Base-by-base conservation (phyloP, 306 rosid genomes). In the Quercus cerris region DNA sequence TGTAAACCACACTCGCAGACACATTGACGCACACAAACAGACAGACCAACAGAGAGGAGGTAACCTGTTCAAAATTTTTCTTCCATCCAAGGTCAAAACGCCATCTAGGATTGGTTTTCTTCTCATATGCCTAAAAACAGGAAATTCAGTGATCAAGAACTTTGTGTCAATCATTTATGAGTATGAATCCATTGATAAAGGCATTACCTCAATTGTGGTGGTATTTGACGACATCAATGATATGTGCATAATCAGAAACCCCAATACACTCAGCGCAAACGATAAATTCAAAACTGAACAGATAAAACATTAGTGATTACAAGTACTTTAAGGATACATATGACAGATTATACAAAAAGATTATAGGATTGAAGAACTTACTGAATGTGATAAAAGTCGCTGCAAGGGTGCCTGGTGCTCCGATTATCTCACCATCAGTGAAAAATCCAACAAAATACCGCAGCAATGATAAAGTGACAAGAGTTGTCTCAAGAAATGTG, bases 161-260 rank as follows among this genome's bases (percentile, higher is more conserved):
- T 12, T 71, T 23, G 64, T 52, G 77, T 56, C 46, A 70, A 55
- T 63, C 55, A 62, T 54, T 59, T 35, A 67, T 19, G 31, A 80
- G 56, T 78, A 28, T 44, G 70, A 63, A 82, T 67, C 54, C 59
- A 61, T 67, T 61, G 49, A 25, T 33, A 77, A 84, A 71, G 71
- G 30, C 33, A 75, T 81, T 71, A 92, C 97, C 93, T 92, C 94
- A 38, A 90, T 87, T 54, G 94, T 90, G 72, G 94, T 87, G n/a
- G 97, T 90, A 80, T 92, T 92, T 77, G 87, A 71, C 11, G 83
- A 79, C 66, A 90, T 90, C 63, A 90, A 74, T 11, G 85, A 84
- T 44, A 90, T 56, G 86, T 92, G 97, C 92, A 92, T 81, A 73
- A 90, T 86, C 81, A 83, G 76, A 77, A 92, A 92, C 56, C 97